Conservation (phyloP, 2,329 filamentous ascomycete genomes). For the Colletotrichum sp. region DNA sequence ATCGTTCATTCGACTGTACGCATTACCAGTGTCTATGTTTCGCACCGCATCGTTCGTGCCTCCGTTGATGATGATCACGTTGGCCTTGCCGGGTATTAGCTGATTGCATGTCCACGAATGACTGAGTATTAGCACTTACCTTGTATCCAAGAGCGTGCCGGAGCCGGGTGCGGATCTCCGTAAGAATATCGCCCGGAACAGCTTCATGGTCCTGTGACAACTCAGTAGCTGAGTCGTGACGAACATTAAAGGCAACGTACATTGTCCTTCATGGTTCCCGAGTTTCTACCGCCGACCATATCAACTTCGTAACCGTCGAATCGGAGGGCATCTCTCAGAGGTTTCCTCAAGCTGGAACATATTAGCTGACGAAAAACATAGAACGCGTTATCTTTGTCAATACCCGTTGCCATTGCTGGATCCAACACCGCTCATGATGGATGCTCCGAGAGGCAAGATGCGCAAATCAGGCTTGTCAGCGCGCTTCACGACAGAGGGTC, state of each 20-base stretch:
- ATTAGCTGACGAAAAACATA: not conserved
- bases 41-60: not conserved
- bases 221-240: rapidly evolving
- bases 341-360: not conserved
- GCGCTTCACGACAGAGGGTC: not conserved
- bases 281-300: conserved; percentile 27
- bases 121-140: rapidly evolving
- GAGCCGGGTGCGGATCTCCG: not conserved
- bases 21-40: not conserved
- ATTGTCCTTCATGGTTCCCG: conserved; percentile 4
- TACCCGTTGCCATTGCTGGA: not conserved
- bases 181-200: not conserved
- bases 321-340: conserved; percentile 19
- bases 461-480: not conserved
- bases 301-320: conserved; percentile 27
- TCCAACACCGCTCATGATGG: not conserved
- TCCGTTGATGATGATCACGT: not conserved
- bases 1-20: not conserved
- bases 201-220: not conserved
- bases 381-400: not conserved
- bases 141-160: not conserved
- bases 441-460: not conserved
- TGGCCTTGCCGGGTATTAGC: not conserved
- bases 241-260: rapidly evolving
- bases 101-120: rapidly evolving